A percentile compares a stretch with the other conserved stretches of the same genome.
These are phyloP conservation scores for Exophiala sp. DNA, from an alignment of 2,329 filamentous ascomycete species.

Conservation along the genomic window DNA sequence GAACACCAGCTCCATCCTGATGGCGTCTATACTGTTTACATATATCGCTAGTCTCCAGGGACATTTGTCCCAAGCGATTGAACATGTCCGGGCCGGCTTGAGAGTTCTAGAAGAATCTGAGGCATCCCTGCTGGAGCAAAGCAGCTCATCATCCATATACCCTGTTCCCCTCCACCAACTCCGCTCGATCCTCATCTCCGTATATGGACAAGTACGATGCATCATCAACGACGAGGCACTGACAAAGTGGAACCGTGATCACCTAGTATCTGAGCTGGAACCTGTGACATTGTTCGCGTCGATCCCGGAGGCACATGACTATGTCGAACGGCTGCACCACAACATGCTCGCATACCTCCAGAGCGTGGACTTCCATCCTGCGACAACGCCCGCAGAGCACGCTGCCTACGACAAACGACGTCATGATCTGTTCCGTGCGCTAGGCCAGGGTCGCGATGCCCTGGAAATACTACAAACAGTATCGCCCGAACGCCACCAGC, in stretches of 20 bases:
- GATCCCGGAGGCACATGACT: constrained; percentile 7
- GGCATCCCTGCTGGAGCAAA: not conserved
- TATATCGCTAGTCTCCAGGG: constrained; percentile 55
- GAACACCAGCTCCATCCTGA: constrained; percentile 33
- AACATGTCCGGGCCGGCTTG: constrained; percentile 34
- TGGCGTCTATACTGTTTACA: constrained; percentile 52
- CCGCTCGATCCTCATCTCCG: constrained; percentile 5
- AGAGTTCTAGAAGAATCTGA: constrained; percentile 29
- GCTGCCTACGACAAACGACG: not conserved
- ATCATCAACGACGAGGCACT: constrained; percentile 17
- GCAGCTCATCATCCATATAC: not conserved
- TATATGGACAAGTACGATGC: constrained; percentile 14
- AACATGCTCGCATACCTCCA: constrained; percentile 13
- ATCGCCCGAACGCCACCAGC: not conserved
- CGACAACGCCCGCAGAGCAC: constrained; percentile 6
- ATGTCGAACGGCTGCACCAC: constrained; percentile 12
- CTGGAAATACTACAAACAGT: constrained; percentile 2
- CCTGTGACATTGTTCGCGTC: constrained; percentile 2
- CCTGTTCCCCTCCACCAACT: constrained; percentile 6
- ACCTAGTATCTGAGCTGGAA: constrained; percentile 2
- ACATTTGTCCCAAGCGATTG: constrained; percentile 43
- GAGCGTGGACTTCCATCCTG: constrained; percentile 2
- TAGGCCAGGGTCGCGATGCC: constrained; percentile 4
- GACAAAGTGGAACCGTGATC: constrained; percentile 2
- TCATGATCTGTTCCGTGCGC: not conserved